Conservation (phyloP, 257 asterid species). For the Mitragyna speciosa region DNA sequence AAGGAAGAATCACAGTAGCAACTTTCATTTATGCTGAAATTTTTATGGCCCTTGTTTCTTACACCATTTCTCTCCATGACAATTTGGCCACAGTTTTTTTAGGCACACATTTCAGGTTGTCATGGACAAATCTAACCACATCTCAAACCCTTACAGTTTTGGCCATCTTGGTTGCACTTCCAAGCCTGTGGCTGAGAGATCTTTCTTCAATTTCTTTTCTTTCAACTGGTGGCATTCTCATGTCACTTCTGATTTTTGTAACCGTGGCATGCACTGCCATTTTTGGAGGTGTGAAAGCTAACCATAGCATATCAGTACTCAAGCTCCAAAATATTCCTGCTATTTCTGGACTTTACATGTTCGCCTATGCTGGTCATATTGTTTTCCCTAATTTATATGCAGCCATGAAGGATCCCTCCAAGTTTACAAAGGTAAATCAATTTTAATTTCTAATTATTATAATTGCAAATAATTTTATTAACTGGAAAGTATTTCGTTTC, state of each 20-base stretch:
- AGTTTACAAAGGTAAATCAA: slow-evolving; percentile 61
- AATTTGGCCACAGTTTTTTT: slow-evolving; percentile 49
- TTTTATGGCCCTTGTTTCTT: slow-evolving; percentile 83
- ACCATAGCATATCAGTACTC: slow-evolving; percentile 42
- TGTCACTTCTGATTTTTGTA: slow-evolving; percentile 52
- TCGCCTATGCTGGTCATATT: slow-evolving; percentile 64
- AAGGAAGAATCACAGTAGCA: slow-evolving; percentile 50
- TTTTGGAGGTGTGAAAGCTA: slow-evolving; percentile 46
- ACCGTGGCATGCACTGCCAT: slow-evolving; percentile 52
- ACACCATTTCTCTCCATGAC: slow-evolving; percentile 79
- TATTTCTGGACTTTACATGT: slow-evolving; percentile 60
- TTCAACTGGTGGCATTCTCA: slow-evolving; percentile 55
- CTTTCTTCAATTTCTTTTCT: slow-evolving; percentile 72
- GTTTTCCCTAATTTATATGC: slow-evolving; percentile 69
- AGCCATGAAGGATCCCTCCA: slow-evolving; percentile 71
- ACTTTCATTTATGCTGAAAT: slow-evolving; percentile 58
- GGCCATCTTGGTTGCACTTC: slow-evolving; percentile 69
- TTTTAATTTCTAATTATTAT: not conserved
- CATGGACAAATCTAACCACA: slow-evolving; percentile 39
- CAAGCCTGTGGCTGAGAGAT: slow-evolving; percentile 72
- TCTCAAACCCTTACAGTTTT: slow-evolving; percentile 49
- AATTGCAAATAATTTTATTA: too few relatives aligned
- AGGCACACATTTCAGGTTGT: slow-evolving; percentile 27
- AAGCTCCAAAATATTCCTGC: slow-evolving; percentile 47
- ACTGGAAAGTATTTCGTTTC: not conserved